Evolutionary conservation across 2,329 filamentous ascomycete species (phyloP).

Genomic region (Cephalotrichum gorgonifer): DNA sequence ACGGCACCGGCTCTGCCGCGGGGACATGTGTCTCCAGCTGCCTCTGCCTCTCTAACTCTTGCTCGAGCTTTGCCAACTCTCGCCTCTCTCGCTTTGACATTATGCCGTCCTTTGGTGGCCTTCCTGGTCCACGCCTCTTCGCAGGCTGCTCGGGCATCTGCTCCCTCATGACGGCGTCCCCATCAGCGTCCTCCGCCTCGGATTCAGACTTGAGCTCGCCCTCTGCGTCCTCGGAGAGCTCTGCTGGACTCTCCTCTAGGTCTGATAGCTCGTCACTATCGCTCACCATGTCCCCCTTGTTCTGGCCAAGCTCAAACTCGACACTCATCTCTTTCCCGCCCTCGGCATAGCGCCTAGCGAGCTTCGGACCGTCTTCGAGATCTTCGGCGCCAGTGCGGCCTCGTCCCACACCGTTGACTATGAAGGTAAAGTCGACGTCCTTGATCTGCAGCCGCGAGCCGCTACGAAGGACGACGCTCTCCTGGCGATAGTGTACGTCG

Average conservation of each 20-base stretch:
- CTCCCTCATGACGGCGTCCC: constrained; percentile 7
- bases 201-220: constrained; percentile 16
- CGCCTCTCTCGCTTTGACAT: constrained; percentile 71
- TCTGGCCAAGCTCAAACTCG: constrained; percentile 55
- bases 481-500: constrained; percentile 45
- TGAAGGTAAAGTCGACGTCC: constrained; percentile 56
- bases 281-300: constrained; percentile 43
- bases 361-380: constrained; percentile 36
- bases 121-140: constrained; percentile 66
- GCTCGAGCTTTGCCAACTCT: constrained; percentile 43
- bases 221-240: constrained; percentile 22
- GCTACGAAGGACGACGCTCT: constrained; percentile 48
- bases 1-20: not conserved
- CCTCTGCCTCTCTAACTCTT: constrained; percentile 25
- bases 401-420: constrained; percentile 52
- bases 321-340: constrained; percentile 64
- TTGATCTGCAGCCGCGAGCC: constrained; percentile 63
- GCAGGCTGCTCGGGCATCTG: constrained; percentile 26
- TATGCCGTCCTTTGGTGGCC: constrained; percentile 72
- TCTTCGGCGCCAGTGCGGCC: constrained; percentile 50
- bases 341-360: constrained; percentile 38
- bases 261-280: constrained; percentile 43
- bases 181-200: constrained; percentile 16
- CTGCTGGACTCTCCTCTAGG: constrained; percentile 27
- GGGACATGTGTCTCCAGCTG: constrained; percentile 1